Conservation (phyloP, 2,329 filamentous ascomycete species). For the Stemphylium beticola region DNA sequence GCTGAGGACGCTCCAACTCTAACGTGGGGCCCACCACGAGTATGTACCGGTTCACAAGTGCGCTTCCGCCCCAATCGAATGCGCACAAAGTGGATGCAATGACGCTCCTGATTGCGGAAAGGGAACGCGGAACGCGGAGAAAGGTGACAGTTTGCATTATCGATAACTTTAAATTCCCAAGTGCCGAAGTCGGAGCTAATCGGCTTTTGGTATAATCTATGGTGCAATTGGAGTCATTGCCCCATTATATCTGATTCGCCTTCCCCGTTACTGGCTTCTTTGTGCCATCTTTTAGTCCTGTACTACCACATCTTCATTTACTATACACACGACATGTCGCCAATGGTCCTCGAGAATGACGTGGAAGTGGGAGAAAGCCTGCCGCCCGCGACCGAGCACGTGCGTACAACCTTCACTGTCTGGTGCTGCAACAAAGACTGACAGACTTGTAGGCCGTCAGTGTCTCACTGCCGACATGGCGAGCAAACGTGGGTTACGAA, state of each 20-base stretch:
- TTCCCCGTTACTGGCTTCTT: slow-evolving; percentile 3
- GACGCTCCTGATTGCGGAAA: slow-evolving; percentile 10
- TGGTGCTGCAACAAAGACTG: slow-evolving; percentile 16
- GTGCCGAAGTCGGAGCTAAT: slow-evolving; percentile 44
- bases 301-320: neutral
- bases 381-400: slow-evolving; percentile 49
- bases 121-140: slow-evolving; percentile 13
- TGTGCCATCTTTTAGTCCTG: slow-evolving; percentile 5
- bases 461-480: slow-evolving; percentile 94
- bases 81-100: slow-evolving; percentile 3
- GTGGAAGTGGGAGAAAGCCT: slow-evolving; percentile 49
- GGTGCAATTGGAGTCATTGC: slow-evolving; percentile 20
- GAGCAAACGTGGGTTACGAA: slow-evolving; percentile 88
- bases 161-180: slow-evolving; percentile 43
- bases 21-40: slow-evolving; percentile 6
- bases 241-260: slow-evolving; percentile 10
- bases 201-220: slow-evolving; percentile 16
- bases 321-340: slow-evolving; percentile 26
- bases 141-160: slow-evolving; percentile 30
- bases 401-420: slow-evolving; percentile 34
- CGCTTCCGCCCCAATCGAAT: neutral
- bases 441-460: slow-evolving; percentile 76
- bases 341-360: slow-evolving; percentile 40
- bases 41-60: neutral
- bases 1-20: slow-evolving; percentile 1